These are phyloP conservation scores for Colletotrichum chlorophyti DNA, from an alignment of 2,329 filamentous ascomycete genomes.

Conservation along the genomic window DNA sequence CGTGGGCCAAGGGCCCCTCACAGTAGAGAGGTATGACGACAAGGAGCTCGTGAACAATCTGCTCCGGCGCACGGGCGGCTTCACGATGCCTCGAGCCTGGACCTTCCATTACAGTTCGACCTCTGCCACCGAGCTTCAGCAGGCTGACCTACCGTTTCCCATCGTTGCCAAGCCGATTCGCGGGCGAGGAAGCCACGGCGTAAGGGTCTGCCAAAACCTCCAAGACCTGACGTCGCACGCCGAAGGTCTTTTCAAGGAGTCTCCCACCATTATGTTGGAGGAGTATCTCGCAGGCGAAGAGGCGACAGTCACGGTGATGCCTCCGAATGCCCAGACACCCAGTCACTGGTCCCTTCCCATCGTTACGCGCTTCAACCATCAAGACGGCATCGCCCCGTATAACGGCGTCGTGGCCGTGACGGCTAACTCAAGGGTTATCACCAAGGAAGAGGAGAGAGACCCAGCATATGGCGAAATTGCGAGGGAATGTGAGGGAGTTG, in stretches of 20 bases:
- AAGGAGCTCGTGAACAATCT: constrained; percentile 55
- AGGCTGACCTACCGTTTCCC: constrained; percentile 35
- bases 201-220: constrained; percentile 49
- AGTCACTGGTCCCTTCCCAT: constrained; percentile 47
- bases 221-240: constrained; percentile 43
- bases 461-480: constrained; percentile 39
- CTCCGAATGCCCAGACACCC: constrained; percentile 39
- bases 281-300: constrained; percentile 56
- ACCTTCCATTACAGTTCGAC: constrained; percentile 28
- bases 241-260: constrained; percentile 41
- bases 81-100: constrained; percentile 49
- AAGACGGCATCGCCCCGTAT: constrained; percentile 54
- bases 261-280: constrained; percentile 49
- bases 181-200: constrained; percentile 56
- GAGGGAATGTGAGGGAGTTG: constrained; percentile 48
- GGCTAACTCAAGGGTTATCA: constrained; percentile 50
- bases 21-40: constrained; percentile 57
- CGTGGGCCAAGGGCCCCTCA: constrained; percentile 52
- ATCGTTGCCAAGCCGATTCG: constrained; percentile 56
- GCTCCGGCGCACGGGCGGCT: constrained; percentile 41
- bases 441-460: constrained; percentile 38
- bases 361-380: constrained; percentile 55
- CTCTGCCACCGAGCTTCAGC: background rate
- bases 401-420: constrained; percentile 55
- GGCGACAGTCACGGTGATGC: constrained; percentile 59